Percentiles rank a stretch among this genome's conserved stretches.
phyloP scores from a whole-genome alignment of 345 rosid genomes.

The Arabidopsis arenosa region DNA sequence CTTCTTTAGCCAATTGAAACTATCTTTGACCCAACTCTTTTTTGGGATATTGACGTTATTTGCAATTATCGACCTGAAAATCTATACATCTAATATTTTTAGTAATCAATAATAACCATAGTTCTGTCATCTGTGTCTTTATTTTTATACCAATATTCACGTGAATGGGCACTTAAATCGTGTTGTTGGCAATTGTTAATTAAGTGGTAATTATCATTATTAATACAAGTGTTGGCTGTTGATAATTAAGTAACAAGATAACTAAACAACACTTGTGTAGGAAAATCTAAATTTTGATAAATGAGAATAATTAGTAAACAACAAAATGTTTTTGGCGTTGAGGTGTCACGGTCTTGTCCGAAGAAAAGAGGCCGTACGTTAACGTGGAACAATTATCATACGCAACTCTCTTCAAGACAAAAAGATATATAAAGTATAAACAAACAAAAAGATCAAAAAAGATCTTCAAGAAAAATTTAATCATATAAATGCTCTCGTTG shows the following conservation, averaged over 20 bases:
- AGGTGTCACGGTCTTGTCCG: conserved; percentile 33
- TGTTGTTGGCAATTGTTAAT: background rate
- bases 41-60: conserved; percentile 17
- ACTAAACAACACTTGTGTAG: background rate
- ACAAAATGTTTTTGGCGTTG: background rate
- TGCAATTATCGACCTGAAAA: conserved; percentile 20
- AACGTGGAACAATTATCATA: conserved; percentile 27
- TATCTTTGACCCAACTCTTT: conserved; percentile 32
- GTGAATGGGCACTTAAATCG: background rate
- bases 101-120: background rate
- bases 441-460: background rate
- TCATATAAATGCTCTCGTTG: conserved; percentile 35
- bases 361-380: conserved; percentile 31
- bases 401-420: conserved; percentile 31
- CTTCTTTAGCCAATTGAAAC: conserved; percentile 31
- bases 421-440: background rate
- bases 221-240: background rate
- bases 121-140: background rate
- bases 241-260: background rate
- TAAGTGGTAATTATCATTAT: no score
- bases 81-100: background rate
- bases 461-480: background rate
- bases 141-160: background rate
- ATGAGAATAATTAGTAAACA: background rate
- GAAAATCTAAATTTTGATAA: background rate